Base-by-base conservation (phyloP, 805 yeast species). In the Pichia nanzhaoensis region DNA sequence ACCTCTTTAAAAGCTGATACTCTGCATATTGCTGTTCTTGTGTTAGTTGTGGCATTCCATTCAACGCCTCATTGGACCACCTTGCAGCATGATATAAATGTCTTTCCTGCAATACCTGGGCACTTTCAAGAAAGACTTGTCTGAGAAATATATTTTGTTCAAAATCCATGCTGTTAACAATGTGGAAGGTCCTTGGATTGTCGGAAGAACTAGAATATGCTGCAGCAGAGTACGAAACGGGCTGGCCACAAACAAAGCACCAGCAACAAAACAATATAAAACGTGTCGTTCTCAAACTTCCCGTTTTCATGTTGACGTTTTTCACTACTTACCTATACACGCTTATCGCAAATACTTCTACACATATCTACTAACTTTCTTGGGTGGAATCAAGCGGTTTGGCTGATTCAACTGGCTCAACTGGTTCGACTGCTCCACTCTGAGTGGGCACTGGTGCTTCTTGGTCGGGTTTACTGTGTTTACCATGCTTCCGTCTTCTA, bases 71-170 rank as follows among this genome's bases (percentile, higher is more conserved):
- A 30, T 41, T 34, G 8, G 47, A 42, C 47, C 55, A 45, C 20
- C 39, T 34, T 48, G 50, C 14, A 39, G 46, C 27, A 48, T 49
- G 20, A 48, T 54, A 10, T 50, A 50, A 37, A 31, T 63, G n/a
- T 43, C 48, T 34, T 4, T 46, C 48, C 3, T 17, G 19, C n/a
- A 46, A 24, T 9, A 37, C 5, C 10, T 17, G 19, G 13, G 22
- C 30, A 31, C 48, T 46, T 24, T 46, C 42, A 5, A 46, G 30
- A 6, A 46, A 41, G 1, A 27, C 28, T 17, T 41, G 41, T 20
- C 45, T 36, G 8, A 46, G 14, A 27, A 18, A 21, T 2, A 39
- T 34, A 21, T 32, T 30, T 14, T 40, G 44, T 12, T 46, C 48
- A 46, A 46, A 46, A 32, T 46, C 48, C 48, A 46, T 46, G 5